A percentile compares a stretch with the other conserved stretches of the same genome.
Evolutionary conservation across 2,329 filamentous ascomycete genomes (phyloP).

Genomic region (Gliomastix tumulicola): DNA sequence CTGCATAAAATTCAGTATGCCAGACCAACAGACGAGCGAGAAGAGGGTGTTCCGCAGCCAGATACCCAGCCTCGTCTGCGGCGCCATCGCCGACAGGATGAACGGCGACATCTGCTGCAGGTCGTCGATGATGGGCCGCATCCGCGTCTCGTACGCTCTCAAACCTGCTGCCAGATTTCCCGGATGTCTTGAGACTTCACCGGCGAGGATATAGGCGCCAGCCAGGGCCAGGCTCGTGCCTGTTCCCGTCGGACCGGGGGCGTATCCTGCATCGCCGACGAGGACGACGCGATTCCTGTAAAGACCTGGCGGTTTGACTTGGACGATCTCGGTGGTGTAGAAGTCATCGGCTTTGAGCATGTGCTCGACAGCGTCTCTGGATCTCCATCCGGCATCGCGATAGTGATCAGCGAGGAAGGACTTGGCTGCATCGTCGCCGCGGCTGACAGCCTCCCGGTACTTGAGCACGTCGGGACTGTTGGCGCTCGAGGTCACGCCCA

Average conservation of each 20-base stretch:
- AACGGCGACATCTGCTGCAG: slow-evolving; percentile 18
- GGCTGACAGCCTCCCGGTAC: slow-evolving; percentile 25
- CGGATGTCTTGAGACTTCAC: slow-evolving; percentile 25
- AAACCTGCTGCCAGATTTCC: slow-evolving; percentile 21
- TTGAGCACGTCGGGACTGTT: slow-evolving; percentile 14
- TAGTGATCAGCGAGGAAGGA: slow-evolving; percentile 28
- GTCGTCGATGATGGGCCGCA: slow-evolving; percentile 30
- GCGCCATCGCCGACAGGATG: slow-evolving; percentile 25
- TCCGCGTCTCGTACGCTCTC: slow-evolving; percentile 28
- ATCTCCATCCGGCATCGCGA: slow-evolving; percentile 36
- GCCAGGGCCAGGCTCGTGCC: slow-evolving; percentile 37
- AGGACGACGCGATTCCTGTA: slow-evolving; percentile 35
- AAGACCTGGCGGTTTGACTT: slow-evolving; percentile 31
- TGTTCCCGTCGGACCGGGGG: slow-evolving; percentile 35
- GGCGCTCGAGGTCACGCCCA: slow-evolving; percentile 23
- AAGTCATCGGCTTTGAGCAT: slow-evolving; percentile 31
- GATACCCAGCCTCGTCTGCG: slow-evolving; percentile 32
- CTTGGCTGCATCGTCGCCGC: slow-evolving; percentile 18
- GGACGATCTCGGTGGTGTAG: slow-evolving; percentile 33
- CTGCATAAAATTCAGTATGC: neutral
- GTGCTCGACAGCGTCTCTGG: slow-evolving; percentile 20
- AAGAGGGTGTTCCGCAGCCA: slow-evolving; percentile 32
- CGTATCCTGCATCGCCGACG: slow-evolving; percentile 43
- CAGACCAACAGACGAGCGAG: slow-evolving; percentile 25
- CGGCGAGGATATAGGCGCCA: slow-evolving; percentile 43